Conservation (phyloP, 148 eudicot species). For the Persicaria maculosa region DNA sequence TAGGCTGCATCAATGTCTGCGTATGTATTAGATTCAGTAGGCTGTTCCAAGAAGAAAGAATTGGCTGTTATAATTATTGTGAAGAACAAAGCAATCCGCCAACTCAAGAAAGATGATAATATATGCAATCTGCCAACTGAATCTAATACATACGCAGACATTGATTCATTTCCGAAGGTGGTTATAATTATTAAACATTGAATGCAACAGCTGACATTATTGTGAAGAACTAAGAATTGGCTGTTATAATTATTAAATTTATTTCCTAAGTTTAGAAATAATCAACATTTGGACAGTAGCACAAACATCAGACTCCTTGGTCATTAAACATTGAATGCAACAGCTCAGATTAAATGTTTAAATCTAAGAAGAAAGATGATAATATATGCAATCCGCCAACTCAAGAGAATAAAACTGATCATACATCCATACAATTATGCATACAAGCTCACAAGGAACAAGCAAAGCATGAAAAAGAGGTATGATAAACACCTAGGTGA, state of each 20-base stretch:
- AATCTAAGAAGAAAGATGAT: too few relatives aligned
- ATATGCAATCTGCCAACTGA: slow-evolving; percentile 59
- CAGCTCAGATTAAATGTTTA: too few relatives aligned
- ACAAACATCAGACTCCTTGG: not conserved
- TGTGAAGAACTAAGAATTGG: slow-evolving; percentile 20
- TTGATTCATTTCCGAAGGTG: slow-evolving; percentile 33
- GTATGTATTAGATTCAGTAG: slow-evolving; percentile 89
- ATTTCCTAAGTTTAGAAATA: not conserved
- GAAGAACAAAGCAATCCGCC: not conserved
- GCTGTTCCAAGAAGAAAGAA: slow-evolving; percentile 54
- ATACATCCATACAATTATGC: not conserved
- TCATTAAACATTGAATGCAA: too few relatives aligned
- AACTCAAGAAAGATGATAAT: too few relatives aligned
- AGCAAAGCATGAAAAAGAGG: not conserved
- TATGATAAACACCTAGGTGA: not conserved
- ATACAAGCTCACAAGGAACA: not conserved
- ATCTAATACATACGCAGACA: slow-evolving; percentile 87
- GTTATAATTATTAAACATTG: too few relatives aligned
- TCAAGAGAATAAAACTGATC: too few relatives aligned
- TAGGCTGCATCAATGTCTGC: slow-evolving; percentile 94
- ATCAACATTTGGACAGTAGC: not conserved
- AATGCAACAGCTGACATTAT: too few relatives aligned
- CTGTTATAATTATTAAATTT: slow-evolving; percentile 22
- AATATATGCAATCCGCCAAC: too few relatives aligned
- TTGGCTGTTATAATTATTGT: slow-evolving; percentile 23